Percentiles rank a stretch among this genome's conserved stretches.
phyloP scores from a whole-genome alignment of 306 rosid species.

The Sicyos baderoa region DNA sequence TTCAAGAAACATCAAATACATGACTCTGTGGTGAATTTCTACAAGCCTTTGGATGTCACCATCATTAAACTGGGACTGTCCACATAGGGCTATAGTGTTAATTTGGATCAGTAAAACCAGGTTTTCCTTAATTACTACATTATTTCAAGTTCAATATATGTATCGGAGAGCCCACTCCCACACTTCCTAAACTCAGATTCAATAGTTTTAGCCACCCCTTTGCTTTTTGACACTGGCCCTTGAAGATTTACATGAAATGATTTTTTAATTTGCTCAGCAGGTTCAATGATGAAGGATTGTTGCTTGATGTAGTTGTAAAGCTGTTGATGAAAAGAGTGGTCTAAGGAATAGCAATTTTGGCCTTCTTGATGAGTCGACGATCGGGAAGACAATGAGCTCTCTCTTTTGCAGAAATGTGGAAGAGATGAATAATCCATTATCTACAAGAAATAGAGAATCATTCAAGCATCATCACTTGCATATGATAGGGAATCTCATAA shows the following conservation, averaged over 20 bases:
- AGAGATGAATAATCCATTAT: constrained; percentile 80
- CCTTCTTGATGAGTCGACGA: constrained; percentile 37
- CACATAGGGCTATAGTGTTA: constrained; percentile 6
- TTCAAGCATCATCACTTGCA: constrained; percentile 4
- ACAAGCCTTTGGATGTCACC: constrained; percentile 10
- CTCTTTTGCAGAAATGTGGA: constrained; percentile 78
- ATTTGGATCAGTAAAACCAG: constrained; percentile 9
- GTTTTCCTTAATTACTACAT: constrained; percentile 22
- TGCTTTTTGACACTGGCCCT: constrained; percentile 47
- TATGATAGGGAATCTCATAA: constrained; percentile 8
- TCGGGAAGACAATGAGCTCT: constrained; percentile 70
- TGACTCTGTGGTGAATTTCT: not conserved
- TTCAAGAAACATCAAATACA: not conserved
- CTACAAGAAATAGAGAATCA: constrained; percentile 39
- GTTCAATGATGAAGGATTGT: constrained; percentile 40
- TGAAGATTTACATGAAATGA: constrained; percentile 76
- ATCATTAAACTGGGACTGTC: not conserved
- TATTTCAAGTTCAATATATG: constrained; percentile 35
- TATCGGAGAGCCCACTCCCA: constrained; percentile 32
- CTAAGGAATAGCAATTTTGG: constrained; percentile 65
- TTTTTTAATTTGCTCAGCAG: constrained; percentile 46
- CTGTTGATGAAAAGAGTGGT: constrained; percentile 76
- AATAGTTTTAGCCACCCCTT: constrained; percentile 44
- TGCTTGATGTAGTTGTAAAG: constrained; percentile 64
- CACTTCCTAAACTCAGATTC: constrained; percentile 55